A percentile compares a stretch with the other conserved stretches of the same genome.
Conservation (phyloP, 1,139 yeast genomes). For the Magnusiomyces suaveolens region DNA sequence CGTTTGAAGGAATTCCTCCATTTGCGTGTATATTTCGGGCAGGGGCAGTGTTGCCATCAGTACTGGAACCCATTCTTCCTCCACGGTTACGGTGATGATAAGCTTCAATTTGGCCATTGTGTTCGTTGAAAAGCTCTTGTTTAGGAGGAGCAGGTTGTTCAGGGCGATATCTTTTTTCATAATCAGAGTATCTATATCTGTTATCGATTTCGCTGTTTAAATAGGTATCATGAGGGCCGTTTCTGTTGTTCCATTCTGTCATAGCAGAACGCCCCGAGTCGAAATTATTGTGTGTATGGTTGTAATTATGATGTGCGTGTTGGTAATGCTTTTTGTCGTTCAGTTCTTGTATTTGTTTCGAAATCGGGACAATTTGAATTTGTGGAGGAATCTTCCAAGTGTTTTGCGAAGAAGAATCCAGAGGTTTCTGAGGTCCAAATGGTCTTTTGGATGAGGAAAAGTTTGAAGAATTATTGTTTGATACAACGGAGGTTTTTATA, state of each 20-base stretch:
- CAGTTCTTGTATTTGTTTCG: slow-evolving; percentile 4
- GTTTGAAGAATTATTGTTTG: too few species aligned
- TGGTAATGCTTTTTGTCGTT: slow-evolving; percentile 15
- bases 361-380: neutral
- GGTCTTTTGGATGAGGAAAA: neutral
- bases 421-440: neutral
- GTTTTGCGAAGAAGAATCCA: neutral
- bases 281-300: neutral
- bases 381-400: slow-evolving; percentile 1
- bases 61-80: neutral
- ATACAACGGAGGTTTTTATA: too few species aligned
- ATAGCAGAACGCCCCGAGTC: too few species aligned
- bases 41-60: neutral
- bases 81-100: neutral
- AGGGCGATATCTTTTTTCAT: slow-evolving; percentile 26
- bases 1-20: too few species aligned
- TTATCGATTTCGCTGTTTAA: slow-evolving; percentile 6
- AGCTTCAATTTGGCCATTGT: slow-evolving; percentile 26
- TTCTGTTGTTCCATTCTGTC: neutral
- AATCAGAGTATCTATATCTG: slow-evolving; percentile 26
- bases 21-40: too few species aligned
- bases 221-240: neutral
- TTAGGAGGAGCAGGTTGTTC: slow-evolving; percentile 22
- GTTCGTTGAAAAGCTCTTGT: slow-evolving; percentile 29
- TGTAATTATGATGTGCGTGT: neutral